Evolutionary conservation across 2,329 filamentous ascomycete genomes (phyloP).

Genomic region (Tolypocladium album): DNA sequence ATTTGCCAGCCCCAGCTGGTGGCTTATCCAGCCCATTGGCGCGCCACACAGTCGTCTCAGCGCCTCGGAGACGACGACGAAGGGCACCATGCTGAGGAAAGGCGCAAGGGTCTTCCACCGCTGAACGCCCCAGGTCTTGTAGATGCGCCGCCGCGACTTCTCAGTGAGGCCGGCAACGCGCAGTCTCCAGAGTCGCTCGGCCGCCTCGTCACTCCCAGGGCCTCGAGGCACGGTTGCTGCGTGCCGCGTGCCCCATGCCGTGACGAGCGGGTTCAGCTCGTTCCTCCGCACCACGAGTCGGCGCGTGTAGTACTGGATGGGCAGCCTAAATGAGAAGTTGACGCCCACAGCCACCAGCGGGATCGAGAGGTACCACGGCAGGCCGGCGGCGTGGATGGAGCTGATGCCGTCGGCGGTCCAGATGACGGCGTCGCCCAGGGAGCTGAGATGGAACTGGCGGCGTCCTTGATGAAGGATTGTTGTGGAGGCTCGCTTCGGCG

Average conservation of each 20-base stretch:
- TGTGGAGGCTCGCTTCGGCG: neutral
- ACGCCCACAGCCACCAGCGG: slow-evolving; percentile 38
- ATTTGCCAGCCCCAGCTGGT: slow-evolving; percentile 16
- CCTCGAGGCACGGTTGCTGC: slow-evolving; percentile 2
- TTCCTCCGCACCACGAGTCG: slow-evolving; percentile 17
- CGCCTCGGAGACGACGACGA: slow-evolving; percentile 38
- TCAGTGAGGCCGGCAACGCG: slow-evolving; percentile 14
- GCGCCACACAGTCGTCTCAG: slow-evolving; percentile 33
- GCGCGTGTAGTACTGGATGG: slow-evolving; percentile 31
- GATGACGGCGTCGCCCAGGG: slow-evolving; percentile 22
- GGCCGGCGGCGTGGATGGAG: slow-evolving; percentile 30
- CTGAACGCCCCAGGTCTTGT: slow-evolving; percentile 31
- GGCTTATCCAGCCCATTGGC: slow-evolving; percentile 18
- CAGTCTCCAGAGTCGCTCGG: slow-evolving; percentile 11
- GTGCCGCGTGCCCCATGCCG: slow-evolving; percentile 21
- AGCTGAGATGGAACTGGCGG: slow-evolving; percentile 22
- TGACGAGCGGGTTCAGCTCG: slow-evolving; percentile 17
- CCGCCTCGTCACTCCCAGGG: slow-evolving; percentile 3
- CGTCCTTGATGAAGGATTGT: neutral
- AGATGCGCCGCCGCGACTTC: slow-evolving; percentile 20
- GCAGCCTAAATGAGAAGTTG: slow-evolving; percentile 34
- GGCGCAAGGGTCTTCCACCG: slow-evolving; percentile 32
- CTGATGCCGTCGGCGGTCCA: slow-evolving; percentile 31
- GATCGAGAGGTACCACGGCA: slow-evolving; percentile 45
- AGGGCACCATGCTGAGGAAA: slow-evolving; percentile 33